phyloP scores from a whole-genome alignment of 2,329 filamentous ascomycete genomes.

The Drechslerella coelobrocha region DNA sequence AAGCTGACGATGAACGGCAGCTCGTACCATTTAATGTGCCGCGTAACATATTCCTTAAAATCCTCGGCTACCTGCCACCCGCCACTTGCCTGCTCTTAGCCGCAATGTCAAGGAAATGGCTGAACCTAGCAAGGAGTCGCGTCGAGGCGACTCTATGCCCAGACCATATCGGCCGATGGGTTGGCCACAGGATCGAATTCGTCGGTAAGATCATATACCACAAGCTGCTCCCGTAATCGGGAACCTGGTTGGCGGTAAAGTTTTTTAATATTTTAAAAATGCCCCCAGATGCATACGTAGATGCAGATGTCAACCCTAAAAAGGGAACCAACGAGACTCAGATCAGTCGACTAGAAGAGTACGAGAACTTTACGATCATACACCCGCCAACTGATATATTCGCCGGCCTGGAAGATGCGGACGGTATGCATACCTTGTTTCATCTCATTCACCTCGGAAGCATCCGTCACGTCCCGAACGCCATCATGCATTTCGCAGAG shows the following conservation, averaged over 20 bases:
- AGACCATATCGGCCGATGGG: conserved; percentile 27
- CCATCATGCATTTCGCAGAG: not conserved
- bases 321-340: no score
- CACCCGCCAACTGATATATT: not conserved
- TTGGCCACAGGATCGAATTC: conserved; percentile 9
- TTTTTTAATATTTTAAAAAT: no score
- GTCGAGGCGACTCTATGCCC: conserved; percentile 17
- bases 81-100: conserved; percentile 15
- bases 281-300: no score
- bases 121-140: not conserved
- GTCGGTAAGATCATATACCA: conserved; percentile 16
- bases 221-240: not conserved
- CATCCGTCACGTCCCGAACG: not conserved
- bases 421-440: not conserved
- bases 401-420: not conserved
- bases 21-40: conserved; percentile 3
- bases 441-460: not conserved
- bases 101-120: not conserved
- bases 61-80: conserved; percentile 11
- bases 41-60: not conserved
- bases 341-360: no score
- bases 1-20: not conserved
- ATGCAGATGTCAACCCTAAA: no score
- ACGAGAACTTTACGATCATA: not conserved
- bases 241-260: no score